Conservation (phyloP, 129 eudicot genomes). For the Tanacetum coccineum region DNA sequence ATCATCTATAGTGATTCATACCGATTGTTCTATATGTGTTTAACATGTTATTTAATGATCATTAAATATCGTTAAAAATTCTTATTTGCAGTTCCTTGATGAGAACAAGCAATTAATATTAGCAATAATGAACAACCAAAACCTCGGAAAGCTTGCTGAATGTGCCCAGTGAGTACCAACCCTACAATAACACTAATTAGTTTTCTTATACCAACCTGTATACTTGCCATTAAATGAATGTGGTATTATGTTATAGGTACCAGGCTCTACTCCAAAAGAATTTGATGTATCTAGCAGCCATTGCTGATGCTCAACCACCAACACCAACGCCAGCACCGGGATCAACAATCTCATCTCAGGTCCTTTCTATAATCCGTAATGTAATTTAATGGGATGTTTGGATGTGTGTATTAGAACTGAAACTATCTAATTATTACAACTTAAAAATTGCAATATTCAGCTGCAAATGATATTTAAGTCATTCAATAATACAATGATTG, state of each 20-base stretch:
- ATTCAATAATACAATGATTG: too few species aligned
- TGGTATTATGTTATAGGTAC: constrained; percentile 46
- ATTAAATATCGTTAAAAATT: constrained; percentile 9
- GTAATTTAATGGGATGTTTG: background rate
- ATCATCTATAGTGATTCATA: background rate
- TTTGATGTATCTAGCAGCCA: constrained; percentile 87
- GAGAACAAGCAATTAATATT: constrained; percentile 88
- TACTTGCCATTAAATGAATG: background rate
- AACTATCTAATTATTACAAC: background rate
- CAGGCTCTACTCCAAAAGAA: constrained; percentile 88
- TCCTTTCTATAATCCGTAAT: constrained; percentile 15
- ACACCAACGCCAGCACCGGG: constrained; percentile 47
- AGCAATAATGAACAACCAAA: constrained; percentile 87
- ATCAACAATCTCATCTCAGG: constrained; percentile 19
- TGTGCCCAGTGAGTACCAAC: constrained; percentile 84
- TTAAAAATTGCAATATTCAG: background rate
- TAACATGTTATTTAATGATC: constrained; percentile 18
- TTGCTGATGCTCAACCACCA: constrained; percentile 89
- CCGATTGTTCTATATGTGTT: background rate
- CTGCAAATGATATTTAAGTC: background rate
- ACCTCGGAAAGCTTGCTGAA: constrained; percentile 90
- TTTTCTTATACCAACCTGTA: background rate
- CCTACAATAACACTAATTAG: background rate
- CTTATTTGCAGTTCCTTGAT: constrained; percentile 66
- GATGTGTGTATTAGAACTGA: background rate